phyloP scores from a whole-genome alignment of 1,139 yeast genomes.

The Nakaseomyces sp. region DNA sequence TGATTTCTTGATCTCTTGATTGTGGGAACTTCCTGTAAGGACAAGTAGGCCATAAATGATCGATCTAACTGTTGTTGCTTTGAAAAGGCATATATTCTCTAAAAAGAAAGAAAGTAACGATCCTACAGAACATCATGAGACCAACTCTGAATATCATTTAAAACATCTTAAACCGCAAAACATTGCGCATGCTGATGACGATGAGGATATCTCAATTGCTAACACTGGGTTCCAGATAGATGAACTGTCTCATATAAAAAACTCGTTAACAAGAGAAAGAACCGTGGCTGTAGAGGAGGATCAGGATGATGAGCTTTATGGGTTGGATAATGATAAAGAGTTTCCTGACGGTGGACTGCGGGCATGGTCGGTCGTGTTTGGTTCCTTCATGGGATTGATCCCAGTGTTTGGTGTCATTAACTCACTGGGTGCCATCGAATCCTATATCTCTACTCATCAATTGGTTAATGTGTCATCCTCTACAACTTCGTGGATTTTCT shows the following conservation, averaged over 20 bases:
- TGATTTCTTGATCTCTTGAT: too few relatives aligned
- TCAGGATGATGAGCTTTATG: constrained; percentile 6
- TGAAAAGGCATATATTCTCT: not conserved
- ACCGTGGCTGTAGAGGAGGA: not conserved
- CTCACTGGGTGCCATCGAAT: constrained; percentile 61
- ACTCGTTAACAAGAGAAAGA: not conserved
- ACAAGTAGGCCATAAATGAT: too few relatives aligned
- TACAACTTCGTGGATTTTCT: constrained; percentile 62
- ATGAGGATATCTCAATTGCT: not conserved
- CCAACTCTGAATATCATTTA: not conserved
- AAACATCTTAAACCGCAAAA: not conserved
- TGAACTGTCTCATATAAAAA: not conserved
- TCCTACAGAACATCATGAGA: too few relatives aligned
- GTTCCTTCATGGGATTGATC: constrained; percentile 54
- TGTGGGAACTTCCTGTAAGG: too few relatives aligned
- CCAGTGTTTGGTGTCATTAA: constrained; percentile 61
- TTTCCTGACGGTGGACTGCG: constrained; percentile 29
- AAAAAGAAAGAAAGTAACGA: not conserved
- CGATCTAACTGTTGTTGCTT: not conserved
- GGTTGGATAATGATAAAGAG: constrained; percentile 15
- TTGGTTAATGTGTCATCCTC: constrained; percentile 41
- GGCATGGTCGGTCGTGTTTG: constrained; percentile 48
- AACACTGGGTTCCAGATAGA: not conserved
- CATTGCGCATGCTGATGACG: not conserved
- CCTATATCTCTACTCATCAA: constrained; percentile 53